These are phyloP conservation scores for Penicillium argentinense DNA, from an alignment of 495 filamentous ascomycete species.

Conservation along the genomic window DNA sequence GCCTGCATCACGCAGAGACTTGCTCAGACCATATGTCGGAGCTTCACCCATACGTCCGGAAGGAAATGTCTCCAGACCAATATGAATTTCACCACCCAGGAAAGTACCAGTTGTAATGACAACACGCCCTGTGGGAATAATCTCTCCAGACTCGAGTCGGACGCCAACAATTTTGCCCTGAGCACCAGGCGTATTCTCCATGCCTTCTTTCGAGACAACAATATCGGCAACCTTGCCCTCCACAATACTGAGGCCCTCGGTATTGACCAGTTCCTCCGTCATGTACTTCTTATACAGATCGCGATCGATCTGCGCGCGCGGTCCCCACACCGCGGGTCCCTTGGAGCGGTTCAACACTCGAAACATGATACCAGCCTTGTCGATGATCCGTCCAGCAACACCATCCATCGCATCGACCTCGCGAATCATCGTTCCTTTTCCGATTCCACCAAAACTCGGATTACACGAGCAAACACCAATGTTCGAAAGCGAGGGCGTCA, in stretches of 20 bases:
- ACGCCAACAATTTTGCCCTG: slow-evolving; percentile 82
- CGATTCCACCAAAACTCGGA: slow-evolving; percentile 95
- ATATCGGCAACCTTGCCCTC: slow-evolving; percentile 93
- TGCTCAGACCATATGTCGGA: slow-evolving; percentile 90
- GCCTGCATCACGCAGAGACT: slow-evolving; percentile 83
- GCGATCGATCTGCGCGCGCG: slow-evolving; percentile 93
- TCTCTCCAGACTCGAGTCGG: slow-evolving; percentile 82
- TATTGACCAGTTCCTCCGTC: slow-evolving; percentile 78
- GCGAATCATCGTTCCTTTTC: slow-evolving; percentile 95
- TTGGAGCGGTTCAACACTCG: slow-evolving; percentile 83
- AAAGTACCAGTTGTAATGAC: slow-evolving; percentile 97
- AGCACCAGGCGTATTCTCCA: slow-evolving; percentile 46
- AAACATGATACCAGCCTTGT: slow-evolving; percentile 93
- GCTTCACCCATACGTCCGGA: slow-evolving; percentile 93
- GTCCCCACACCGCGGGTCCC: slow-evolving; percentile 95
- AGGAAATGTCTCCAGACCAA: slow-evolving; percentile 80
- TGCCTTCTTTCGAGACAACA: slow-evolving; percentile 56
- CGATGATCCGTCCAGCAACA: slow-evolving; percentile 82
- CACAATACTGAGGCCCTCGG: slow-evolving; percentile 74
- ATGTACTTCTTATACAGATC: slow-evolving; percentile 88
- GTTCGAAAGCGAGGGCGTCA: slow-evolving; percentile 84
- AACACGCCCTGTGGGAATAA: slow-evolving; percentile 76
- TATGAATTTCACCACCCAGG: slow-evolving; percentile 93
- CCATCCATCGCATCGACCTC: slow-evolving; percentile 97
- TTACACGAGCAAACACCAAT: slow-evolving; percentile 98